These are phyloP conservation scores for Vitis hybrid DNA, from an alignment of 177 flowering plant species.

Conservation along the genomic window DNA sequence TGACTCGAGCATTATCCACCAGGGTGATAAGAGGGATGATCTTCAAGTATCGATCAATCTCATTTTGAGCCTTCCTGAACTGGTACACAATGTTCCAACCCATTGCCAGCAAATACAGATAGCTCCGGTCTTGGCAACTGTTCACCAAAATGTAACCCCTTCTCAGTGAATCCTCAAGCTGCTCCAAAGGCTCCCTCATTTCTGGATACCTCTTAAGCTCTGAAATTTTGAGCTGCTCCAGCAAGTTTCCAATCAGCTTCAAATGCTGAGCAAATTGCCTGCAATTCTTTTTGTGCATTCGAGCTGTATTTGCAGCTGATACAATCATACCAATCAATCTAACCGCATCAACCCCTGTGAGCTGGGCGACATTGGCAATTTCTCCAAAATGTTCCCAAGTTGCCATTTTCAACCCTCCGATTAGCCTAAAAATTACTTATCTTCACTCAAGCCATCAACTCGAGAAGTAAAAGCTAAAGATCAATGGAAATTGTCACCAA, in stretches of 20 bases:
- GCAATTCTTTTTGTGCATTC: slow-evolving; percentile 96
- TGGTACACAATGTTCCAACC: slow-evolving; percentile 98
- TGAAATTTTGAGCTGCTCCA: slow-evolving; percentile 83
- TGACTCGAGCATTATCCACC: slow-evolving; percentile 84
- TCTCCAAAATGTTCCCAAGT: slow-evolving; percentile 81
- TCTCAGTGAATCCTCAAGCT: slow-evolving; percentile 90
- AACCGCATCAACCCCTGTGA: slow-evolving; percentile 83
- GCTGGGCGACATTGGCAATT: slow-evolving; percentile 77
- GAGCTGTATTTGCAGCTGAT: slow-evolving; percentile 83
- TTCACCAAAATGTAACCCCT: slow-evolving; percentile 78
- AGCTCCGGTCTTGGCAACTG: slow-evolving; percentile 94
- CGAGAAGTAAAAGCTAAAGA: background rate
- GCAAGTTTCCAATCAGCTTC: slow-evolving; percentile 86
- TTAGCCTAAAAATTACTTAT: background rate
- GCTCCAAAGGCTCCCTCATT: slow-evolving; percentile 93
- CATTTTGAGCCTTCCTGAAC: slow-evolving; percentile 85
- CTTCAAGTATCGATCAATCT: slow-evolving; percentile 82
- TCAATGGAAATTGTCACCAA: slow-evolving; percentile 1
- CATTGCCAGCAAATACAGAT: slow-evolving; percentile 88
- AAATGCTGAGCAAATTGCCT: slow-evolving; percentile 87
- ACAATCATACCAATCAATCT: slow-evolving; percentile 74
- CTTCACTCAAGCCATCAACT: background rate
- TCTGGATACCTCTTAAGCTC: slow-evolving; percentile 92
- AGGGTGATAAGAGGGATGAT: slow-evolving; percentile 89
- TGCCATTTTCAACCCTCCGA: slow-evolving; percentile 40